Base-by-base conservation (phyloP, 164 flowering plant species). In the Litsea cubeba region DNA sequence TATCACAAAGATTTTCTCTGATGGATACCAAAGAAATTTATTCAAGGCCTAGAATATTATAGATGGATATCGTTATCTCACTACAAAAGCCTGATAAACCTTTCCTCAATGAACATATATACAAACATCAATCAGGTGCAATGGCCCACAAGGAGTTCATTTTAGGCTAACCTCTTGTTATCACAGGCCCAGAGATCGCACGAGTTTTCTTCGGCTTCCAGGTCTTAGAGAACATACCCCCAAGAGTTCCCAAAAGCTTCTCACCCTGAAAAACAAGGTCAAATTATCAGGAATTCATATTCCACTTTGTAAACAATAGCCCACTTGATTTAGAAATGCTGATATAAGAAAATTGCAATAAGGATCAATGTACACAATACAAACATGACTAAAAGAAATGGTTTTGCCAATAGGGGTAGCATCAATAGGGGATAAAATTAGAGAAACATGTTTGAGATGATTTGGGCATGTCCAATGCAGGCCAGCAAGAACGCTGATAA, bases 181-280 rank as follows among this genome's bases (percentile, higher is more conserved):
- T 79, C 18, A 78, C 25, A 72, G 99, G 98, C 71, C 99, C 99
- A 4, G 76, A 65, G 57, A 95, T 90, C 50, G 86, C 75, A 64
- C 79, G 81, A 69, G 81, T 81, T 90, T 89, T 95, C 85, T 90
- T 93, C 57, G 99, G 94, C 85, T 88, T 95, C 99, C 99, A 95
- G 18, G 98, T 84, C 82, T 75, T 95, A 2, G 98, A 91, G 76
- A 95, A 93, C 63, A 93, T 83, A 67, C 99, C 98, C 1, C 98
- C 98, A 71, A 95, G 93, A 80, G 87, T 91, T 66, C 95, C 95
- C 78, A 93, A 76, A 50, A 82, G 82, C 80, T 82, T 79, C 76
- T 82, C 84, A 60, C 82, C 82, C 84, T 82, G 84, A 76, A 73
- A 35, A 76, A 51, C 35, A 74, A 69, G n/a, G 22, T 28, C 2